Evolutionary conservation across 2,329 filamentous ascomycete genomes (phyloP), one percentile per base, ranked within the genome.

Genomic region (Colletotrichum melonis): DNA sequence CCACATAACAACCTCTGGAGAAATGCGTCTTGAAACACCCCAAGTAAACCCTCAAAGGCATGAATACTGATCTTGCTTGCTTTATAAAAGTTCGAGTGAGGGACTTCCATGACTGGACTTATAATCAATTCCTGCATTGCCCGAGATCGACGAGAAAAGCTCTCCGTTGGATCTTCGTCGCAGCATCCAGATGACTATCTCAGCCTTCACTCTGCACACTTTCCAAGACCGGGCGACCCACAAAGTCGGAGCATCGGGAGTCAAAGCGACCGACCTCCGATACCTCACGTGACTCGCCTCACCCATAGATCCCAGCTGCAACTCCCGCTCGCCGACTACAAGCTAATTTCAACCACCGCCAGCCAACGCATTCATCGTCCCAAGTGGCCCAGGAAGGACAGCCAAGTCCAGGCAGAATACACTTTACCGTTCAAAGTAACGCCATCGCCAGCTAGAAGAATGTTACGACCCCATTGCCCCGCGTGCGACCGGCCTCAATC

Each of bases 11-110:
- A 28, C n/a, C 28, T 54, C 42, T 32, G 28, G 46, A 49, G 49
- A 67, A 28, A 60, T 67, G 64, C 64, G 32, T 35, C 35, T 46
- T 67, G 55, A 67, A 67, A 67, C 64, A 60, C 11, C n/a, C 24
- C 38, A 38, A 6, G 9, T 28, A 60, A 59, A 59, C 24, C 60
- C 60, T 63, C 42, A 32, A 63, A 63, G 60, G 64, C 55, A 67
- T 67, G 24, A 22, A 24, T 30, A 22, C 26, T 57, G 16, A 49
- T 32, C 1, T n/a, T 52, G 12, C 32, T 28, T 16, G 49, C 62
- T 24, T 64, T n/a, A 56, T 6, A 16, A n/a, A 28, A 3, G 7
- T 19, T 32, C 49, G 6, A n/a, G n/a, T 49, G 32, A 67, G 7
- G 12, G n/a, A 9, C 16, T 32, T 4, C 19, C 46, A 32, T 22